phyloP scores from a whole-genome alignment of 2,329 filamentous ascomycete species.

The Colletotrichum caudatum region DNA sequence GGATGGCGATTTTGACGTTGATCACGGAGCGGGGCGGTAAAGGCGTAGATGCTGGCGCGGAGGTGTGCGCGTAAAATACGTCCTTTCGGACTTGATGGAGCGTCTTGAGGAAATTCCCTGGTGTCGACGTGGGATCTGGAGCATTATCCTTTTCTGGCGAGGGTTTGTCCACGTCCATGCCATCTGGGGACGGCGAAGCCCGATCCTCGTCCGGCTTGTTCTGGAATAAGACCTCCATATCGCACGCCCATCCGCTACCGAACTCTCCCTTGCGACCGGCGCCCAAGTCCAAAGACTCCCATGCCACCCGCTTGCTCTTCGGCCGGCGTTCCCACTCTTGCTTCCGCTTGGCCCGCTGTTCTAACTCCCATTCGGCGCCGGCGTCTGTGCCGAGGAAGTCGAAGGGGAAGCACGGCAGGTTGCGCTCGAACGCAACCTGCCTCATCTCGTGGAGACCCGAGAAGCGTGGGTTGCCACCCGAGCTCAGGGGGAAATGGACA shows the following conservation, averaged over 20 bases:
- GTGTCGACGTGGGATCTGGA: conserved; percentile 32
- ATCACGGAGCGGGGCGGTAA: conserved; percentile 59
- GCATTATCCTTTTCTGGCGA: conserved; percentile 41
- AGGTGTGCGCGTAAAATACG: conserved; percentile 50
- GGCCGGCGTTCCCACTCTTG: conserved; percentile 80
- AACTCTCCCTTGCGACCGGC: conserved; percentile 82
- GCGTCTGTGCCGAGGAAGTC: conserved; percentile 85
- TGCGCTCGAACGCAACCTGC: conserved; percentile 85
- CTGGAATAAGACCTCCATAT: conserved; percentile 79
- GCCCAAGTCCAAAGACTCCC: conserved; percentile 79
- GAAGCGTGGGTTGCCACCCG: conserved; percentile 83
- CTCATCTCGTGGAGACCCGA: conserved; percentile 84
- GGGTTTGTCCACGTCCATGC: conserved; percentile 39
- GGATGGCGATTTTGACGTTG: conserved; percentile 75
- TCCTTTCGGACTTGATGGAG: conserved; percentile 32
- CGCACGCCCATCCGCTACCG: conserved; percentile 84
- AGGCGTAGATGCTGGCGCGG: conserved; percentile 40
- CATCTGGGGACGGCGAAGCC: conserved; percentile 1
- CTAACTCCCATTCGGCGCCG: conserved; percentile 81
- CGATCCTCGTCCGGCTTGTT: conserved; percentile 42
- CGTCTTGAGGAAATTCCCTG: conserved; percentile 32
- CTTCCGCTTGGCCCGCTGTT: conserved; percentile 70
- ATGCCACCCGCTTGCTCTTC: conserved; percentile 83
- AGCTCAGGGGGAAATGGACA: conserved; percentile 83
- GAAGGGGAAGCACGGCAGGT: conserved; percentile 84